These are phyloP conservation scores for Tolypocladium sp. DNA, from an alignment of 2,329 filamentous ascomycete genomes.

Conservation along the genomic window DNA sequence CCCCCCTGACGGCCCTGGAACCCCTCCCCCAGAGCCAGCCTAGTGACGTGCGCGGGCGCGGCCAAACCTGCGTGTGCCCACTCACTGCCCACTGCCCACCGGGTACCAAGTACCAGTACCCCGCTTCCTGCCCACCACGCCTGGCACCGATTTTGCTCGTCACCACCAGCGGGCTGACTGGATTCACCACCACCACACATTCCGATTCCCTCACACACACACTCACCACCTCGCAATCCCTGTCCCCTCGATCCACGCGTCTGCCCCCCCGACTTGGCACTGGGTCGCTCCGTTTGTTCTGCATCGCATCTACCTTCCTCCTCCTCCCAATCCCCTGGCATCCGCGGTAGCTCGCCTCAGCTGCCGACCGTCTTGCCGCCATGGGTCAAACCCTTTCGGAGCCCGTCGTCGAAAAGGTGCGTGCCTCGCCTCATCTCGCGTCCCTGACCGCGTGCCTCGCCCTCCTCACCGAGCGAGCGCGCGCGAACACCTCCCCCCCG, in stretches of 20 bases:
- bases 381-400: constrained; percentile 99
- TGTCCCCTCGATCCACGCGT: constrained; percentile 1
- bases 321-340: constrained; percentile 3
- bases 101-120: constrained; percentile 1
- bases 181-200: neutral
- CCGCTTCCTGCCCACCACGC: constrained; percentile 1
- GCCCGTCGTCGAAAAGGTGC: constrained; percentile 96
- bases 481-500: neutral
- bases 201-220: neutral
- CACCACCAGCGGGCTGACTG: neutral
- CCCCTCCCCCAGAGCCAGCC: neutral
- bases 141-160: neutral
- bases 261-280: neutral
- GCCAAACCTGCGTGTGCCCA: neutral
- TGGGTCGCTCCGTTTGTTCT: constrained; percentile 1
- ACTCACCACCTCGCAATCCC: neutral
- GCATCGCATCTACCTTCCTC: constrained; percentile 2
- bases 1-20: neutral
- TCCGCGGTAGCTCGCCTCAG: constrained; percentile 14
- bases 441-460: neutral
- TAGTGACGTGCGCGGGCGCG: neutral
- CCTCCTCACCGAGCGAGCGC: neutral
- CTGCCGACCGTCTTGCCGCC: constrained; percentile 20
- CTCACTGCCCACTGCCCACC: neutral
- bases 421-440: constrained; percentile 8